Conservation (phyloP, 2,329 filamentous ascomycete species). For the Colletotrichum musae region DNA sequence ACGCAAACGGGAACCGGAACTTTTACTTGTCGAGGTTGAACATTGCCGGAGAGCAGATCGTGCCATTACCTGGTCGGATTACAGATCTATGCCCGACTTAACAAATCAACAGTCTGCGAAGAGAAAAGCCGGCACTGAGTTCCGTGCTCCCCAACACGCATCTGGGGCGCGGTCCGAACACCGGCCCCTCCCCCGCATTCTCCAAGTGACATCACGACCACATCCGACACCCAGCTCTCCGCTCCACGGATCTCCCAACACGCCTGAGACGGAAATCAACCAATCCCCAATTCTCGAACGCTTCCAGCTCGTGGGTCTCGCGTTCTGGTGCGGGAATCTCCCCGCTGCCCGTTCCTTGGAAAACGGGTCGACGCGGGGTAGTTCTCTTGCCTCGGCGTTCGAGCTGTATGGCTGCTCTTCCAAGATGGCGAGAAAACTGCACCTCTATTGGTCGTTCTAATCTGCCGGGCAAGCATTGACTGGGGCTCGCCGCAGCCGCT, state of each 20-base stretch:
- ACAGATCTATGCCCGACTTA: neutral
- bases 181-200: constrained; percentile 29
- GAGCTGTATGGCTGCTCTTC: neutral
- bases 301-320: constrained; percentile 7
- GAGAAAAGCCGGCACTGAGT: neutral
- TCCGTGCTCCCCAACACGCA: neutral
- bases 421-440: neutral
- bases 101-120: rapidly evolving
- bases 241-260: constrained; percentile 19
- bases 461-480: constrained; percentile 10
- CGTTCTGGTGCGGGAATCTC: constrained; percentile 16
- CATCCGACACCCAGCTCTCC: neutral
- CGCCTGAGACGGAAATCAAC: neutral
- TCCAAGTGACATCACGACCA: constrained; percentile 31
- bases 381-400: constrained; percentile 11
- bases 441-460: constrained; percentile 20
- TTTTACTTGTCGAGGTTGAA: too few relatives aligned
- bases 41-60: too few relatives aligned
- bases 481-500: constrained; percentile 23
- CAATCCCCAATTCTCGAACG: constrained; percentile 5
- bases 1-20: too few relatives aligned
- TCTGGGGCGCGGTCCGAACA: constrained; percentile 17
- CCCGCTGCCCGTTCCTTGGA: constrained; percentile 11
- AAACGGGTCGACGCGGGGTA: constrained; percentile 27
- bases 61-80: neutral